Base-by-base conservation (phyloP, 176 grass and related monocot species). In the Oryza meyeriana region DNA sequence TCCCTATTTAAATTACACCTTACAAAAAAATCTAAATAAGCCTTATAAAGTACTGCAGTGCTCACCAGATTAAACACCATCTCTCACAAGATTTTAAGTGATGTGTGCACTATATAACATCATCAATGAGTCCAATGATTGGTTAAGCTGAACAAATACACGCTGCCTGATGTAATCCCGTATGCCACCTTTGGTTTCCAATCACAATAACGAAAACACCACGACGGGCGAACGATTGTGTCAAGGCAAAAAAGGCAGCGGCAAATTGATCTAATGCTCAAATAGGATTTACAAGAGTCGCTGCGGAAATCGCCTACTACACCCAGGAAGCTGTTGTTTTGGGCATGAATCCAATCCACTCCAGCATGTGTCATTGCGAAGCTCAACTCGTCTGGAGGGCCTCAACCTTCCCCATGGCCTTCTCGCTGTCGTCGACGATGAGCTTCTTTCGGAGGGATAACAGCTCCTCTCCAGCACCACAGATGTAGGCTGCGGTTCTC, bases 401-500 rank as follows among this genome's bases (percentile, higher is more conserved):
- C 72, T 77, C 72, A 85, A 72, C 81, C 20, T 84, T 84, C 30
- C 64, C 71, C 79, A 63, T 10, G 13, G 66, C 80, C 71, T 74
- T 87, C 79, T 64, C 62, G 1, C 63, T 52, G 35, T 83, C 64
- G 0, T 65, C 77, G 0, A 83, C 87, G 22, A 70, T 14, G n/a
- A 98, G 69, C 65, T 86, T 98, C 72, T 95, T 98, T 52, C 88
- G 74, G 20, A 95, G 87, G 17, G 88, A 74, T 31, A 76, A 13
- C 9, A 98, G 38, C 58, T 94, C 86, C 89, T 95, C 92, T 0
- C 95, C 95, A 2, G 90, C 78, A 8, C 68, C 57, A 2, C 95
- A 98, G 65, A 98, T 91, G 74, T 95, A 98, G n/a, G 90, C 92
- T 0, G 92, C 84, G 0, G 95, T 89, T 82, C 86, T 88, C 81